These are phyloP conservation scores for Dendrocalamus sinicus DNA, from an alignment of 176 grass and related monocot species.

Conservation along the genomic window DNA sequence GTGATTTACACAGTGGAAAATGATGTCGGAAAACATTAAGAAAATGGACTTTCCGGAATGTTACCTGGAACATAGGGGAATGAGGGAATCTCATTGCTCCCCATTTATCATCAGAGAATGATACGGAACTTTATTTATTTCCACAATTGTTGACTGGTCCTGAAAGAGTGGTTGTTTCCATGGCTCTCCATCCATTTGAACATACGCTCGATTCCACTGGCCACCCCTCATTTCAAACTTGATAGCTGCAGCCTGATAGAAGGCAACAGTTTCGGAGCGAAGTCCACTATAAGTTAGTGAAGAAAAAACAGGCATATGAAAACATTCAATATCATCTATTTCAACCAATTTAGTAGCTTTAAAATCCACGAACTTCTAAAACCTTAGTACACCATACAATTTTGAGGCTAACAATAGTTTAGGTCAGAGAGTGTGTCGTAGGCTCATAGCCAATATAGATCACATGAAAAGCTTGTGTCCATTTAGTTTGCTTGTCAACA, in stretches of 20 bases:
- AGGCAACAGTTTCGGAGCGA: not conserved
- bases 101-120: slow-evolving; percentile 83
- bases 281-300: not conserved
- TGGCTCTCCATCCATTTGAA: slow-evolving; percentile 94
- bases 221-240: slow-evolving; percentile 89
- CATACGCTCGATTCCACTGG: slow-evolving; percentile 74
- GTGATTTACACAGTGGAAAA: not conserved
- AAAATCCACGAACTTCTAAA: not conserved
- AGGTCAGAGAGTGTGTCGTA: not conserved
- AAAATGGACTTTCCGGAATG: not conserved
- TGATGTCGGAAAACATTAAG: not conserved
- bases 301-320: not conserved
- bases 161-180: slow-evolving; percentile 81
- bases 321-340: slow-evolving; percentile 4
- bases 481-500: not conserved
- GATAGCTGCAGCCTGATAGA: slow-evolving; percentile 76
- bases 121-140: slow-evolving; percentile 78
- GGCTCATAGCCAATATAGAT: not conserved
- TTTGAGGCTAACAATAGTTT: not conserved
- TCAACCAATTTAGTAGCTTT: not conserved
- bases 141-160: slow-evolving; percentile 72
- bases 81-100: slow-evolving; percentile 43
- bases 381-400: not conserved
- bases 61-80: slow-evolving; percentile 42
- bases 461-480: not conserved